phyloP scores from a whole-genome alignment of 139 green algal genomes.

The Monoraphidium neglectum region DNA sequence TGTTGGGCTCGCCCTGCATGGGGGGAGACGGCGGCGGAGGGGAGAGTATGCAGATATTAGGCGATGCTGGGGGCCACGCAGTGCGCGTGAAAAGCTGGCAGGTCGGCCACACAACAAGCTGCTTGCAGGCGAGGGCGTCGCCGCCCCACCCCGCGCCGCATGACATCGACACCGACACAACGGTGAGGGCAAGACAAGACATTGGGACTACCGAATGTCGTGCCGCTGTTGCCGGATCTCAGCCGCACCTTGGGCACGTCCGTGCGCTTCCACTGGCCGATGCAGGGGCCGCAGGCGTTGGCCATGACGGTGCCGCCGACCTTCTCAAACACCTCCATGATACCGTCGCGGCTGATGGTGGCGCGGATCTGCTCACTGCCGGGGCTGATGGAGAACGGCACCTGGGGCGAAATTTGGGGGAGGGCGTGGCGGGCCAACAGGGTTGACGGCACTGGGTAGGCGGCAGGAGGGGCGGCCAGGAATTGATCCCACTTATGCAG shows the following conservation, averaged over 20 bases:
- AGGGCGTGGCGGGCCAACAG: background rate
- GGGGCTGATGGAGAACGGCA: conserved; percentile 94
- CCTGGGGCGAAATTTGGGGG: conserved; percentile 22
- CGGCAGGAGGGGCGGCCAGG: too few species aligned
- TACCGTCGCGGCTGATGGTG: conserved; percentile 90
- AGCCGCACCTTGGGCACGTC: conserved; percentile 78
- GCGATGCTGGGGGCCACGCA: too few species aligned
- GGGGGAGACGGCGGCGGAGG: background rate
- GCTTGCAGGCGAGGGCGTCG: too few species aligned
- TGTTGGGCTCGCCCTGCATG: conserved; percentile 78
- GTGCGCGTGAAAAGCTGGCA: too few species aligned
- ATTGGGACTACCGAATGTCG: too few species aligned
- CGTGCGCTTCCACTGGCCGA: conserved; percentile 95
- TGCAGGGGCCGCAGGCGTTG: conserved; percentile 95
- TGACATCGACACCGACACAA: too few species aligned
- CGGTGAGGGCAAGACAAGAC: too few species aligned
- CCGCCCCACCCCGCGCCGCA: too few species aligned
- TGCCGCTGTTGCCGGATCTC: background rate
- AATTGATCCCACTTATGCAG: too few species aligned
- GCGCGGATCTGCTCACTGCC: conserved; percentile 94
- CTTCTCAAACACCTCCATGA: conserved; percentile 83
- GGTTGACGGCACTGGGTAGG: too few species aligned
- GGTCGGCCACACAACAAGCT: too few species aligned
- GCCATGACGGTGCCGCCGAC: conserved; percentile 94
- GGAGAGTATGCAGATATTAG: too few species aligned